Conservation (phyloP, 495 filamentous ascomycete genomes). For the Neohortaea acidophila region DNA sequence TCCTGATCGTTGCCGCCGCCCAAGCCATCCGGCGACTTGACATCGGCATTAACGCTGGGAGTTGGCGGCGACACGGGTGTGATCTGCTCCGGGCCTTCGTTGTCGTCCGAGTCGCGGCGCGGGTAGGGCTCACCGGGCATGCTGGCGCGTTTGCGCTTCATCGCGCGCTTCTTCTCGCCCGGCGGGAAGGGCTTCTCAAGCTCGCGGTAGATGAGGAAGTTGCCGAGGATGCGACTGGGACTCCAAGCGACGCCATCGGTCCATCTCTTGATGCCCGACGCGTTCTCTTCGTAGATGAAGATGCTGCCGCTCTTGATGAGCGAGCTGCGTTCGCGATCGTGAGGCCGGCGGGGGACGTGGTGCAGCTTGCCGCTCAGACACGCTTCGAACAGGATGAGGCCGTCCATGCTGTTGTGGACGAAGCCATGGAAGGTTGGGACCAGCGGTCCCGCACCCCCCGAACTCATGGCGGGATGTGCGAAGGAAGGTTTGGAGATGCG, state of each 20-base stretch:
- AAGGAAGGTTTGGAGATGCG: too few relatives aligned
- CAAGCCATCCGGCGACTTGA: constrained; percentile 15
- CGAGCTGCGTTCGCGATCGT: constrained; percentile 59
- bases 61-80: constrained; percentile 16
- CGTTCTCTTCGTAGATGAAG: constrained; percentile 80
- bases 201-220: constrained; percentile 83
- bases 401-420: constrained; percentile 49
- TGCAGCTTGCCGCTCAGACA: constrained; percentile 51
- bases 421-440: constrained; percentile 21
- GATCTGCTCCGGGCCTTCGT: constrained; percentile 10
- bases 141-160: constrained; percentile 42
- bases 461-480: too few relatives aligned
- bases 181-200: constrained; percentile 66
- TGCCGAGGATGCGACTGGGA: constrained; percentile 73
- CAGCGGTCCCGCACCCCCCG: constrained; percentile 12
- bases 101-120: constrained; percentile 18
- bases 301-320: constrained; percentile 71
- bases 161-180: constrained; percentile 77
- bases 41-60: constrained; percentile 8
- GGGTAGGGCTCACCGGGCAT: constrained; percentile 17
- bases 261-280: constrained; percentile 85
- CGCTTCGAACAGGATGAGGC: constrained; percentile 58
- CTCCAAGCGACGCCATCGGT: constrained; percentile 85
- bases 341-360: constrained; percentile 67
- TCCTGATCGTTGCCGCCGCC: constrained; percentile 25